Percentiles rank a stretch among this genome's conserved stretches.
Conservation (phyloP, 2,329 filamentous ascomycete species). For the Fusarium equiseti region DNA sequence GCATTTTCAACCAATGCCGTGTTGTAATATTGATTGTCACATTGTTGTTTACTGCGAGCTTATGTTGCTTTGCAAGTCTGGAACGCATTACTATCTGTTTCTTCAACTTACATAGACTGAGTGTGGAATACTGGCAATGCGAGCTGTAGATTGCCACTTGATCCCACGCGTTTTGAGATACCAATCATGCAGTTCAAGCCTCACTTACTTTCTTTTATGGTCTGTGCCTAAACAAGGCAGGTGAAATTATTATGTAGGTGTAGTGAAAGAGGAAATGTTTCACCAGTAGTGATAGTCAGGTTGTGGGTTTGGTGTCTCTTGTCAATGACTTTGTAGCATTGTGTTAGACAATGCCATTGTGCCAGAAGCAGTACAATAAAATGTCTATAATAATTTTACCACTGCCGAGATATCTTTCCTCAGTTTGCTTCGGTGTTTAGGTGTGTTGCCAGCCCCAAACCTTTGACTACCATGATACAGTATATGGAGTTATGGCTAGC, state of each 20-base stretch:
- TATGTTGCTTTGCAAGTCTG: not conserved
- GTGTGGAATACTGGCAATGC: not conserved
- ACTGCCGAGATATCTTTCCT: not conserved
- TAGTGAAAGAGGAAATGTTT: not conserved
- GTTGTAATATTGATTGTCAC: not conserved
- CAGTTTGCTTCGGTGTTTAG: not conserved
- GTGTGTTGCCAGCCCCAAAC: not conserved
- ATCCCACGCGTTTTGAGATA: conserved; percentile 28
- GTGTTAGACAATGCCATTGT: not conserved
- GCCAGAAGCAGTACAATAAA: not conserved
- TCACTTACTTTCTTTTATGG: not conserved
- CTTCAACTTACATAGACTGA: not conserved
- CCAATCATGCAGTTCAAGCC: conserved; percentile 21
- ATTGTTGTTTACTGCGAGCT: not conserved
- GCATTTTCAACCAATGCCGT: not conserved
- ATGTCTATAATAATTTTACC: not conserved
- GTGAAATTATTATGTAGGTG: not conserved
- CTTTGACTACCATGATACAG: not conserved
- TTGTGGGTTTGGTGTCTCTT: not conserved
- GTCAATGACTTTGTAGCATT: not conserved
- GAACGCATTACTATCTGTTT: not conserved
- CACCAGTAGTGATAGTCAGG: not conserved
- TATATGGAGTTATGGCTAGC: not conserved
- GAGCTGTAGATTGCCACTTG: conserved; percentile 20
- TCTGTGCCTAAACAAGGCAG: not conserved